phyloP scores from a whole-genome alignment of 163 green algal species.

The Scenedesmus sp. region DNA sequence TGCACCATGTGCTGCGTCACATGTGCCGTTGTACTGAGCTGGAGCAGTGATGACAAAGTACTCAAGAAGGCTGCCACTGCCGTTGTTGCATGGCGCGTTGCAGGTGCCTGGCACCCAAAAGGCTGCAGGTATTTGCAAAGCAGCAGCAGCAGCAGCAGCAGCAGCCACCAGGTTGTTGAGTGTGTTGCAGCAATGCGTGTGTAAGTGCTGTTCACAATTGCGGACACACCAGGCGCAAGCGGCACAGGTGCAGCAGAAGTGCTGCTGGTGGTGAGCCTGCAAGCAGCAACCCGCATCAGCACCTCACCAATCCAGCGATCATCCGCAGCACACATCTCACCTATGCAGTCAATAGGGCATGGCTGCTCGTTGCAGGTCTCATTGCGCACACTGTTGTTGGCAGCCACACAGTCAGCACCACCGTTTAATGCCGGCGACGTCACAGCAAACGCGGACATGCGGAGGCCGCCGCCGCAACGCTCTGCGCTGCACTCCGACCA shows the following conservation, averaged over 20 bases:
- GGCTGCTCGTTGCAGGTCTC: not conserved
- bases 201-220: too few relatives aligned
- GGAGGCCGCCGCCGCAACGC: not conserved
- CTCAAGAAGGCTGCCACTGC: not conserved
- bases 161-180: not conserved
- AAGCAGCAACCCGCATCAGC: not conserved
- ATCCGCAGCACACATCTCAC: not conserved
- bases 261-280: not conserved
- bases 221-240: too few relatives aligned
- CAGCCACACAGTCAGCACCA: not conserved
- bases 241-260: not conserved
- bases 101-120: not conserved
- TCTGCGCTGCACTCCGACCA: not conserved
- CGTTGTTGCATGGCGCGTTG: not conserved
- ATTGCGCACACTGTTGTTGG: not conserved
- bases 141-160: conserved; percentile 2
- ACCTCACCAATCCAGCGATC: too few relatives aligned
- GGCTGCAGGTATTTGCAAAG: not conserved
- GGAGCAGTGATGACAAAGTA: not conserved
- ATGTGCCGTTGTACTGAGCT: not conserved
- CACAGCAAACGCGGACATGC: not conserved
- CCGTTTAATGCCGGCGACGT: not conserved
- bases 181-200: not conserved
- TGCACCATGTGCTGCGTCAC: not conserved
- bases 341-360: not conserved